Percentiles rank a stretch among this genome's conserved stretches.
These are phyloP conservation scores for Termitomyces sp. DNA, from an alignment of 768 basidiomycete species.

Conservation along the genomic window DNA sequence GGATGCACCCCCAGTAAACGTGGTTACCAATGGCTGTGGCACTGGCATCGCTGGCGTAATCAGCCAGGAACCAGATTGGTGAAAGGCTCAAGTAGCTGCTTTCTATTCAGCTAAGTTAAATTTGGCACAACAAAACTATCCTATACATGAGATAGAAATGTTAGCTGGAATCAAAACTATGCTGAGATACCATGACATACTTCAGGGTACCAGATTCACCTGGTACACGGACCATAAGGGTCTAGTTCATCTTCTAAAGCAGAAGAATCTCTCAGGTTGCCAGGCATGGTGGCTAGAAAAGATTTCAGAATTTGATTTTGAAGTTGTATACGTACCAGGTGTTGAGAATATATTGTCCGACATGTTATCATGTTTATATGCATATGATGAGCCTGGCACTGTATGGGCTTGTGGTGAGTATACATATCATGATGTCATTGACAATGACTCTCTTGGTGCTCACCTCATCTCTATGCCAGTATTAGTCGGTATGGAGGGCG, in stretches of 20 bases:
- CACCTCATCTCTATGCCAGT: no score
- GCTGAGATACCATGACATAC: background rate
- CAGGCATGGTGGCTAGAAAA: no score
- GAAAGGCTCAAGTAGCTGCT: constrained; percentile 30
- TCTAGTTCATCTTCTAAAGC: constrained; percentile 25
- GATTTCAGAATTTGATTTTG: constrained; percentile 24
- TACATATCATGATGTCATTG: background rate
- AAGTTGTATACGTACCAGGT: constrained; percentile 14
- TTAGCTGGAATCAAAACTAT: constrained; percentile 37
- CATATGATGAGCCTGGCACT: constrained; percentile 1
- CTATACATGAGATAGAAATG: constrained; percentile 30
- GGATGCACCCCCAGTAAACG: constrained; percentile 16
- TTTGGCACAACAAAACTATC: background rate
- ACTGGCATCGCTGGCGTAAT: constrained; percentile 29
- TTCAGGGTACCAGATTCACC: no score
- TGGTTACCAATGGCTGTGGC: constrained; percentile 31
- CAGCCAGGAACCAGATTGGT: constrained; percentile 28
- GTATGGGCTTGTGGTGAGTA: constrained; percentile 2
- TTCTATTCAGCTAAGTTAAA: constrained; percentile 31
- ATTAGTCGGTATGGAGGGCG: no score
- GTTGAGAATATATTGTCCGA: background rate
- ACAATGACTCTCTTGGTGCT: no score
- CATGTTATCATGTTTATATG: background rate
- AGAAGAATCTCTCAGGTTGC: constrained; percentile 16
- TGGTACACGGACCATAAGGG: no score